These are phyloP conservation scores for Takashimella koratensis DNA, from an alignment of 1,284 basidiomycete species.

Conservation along the genomic window DNA sequence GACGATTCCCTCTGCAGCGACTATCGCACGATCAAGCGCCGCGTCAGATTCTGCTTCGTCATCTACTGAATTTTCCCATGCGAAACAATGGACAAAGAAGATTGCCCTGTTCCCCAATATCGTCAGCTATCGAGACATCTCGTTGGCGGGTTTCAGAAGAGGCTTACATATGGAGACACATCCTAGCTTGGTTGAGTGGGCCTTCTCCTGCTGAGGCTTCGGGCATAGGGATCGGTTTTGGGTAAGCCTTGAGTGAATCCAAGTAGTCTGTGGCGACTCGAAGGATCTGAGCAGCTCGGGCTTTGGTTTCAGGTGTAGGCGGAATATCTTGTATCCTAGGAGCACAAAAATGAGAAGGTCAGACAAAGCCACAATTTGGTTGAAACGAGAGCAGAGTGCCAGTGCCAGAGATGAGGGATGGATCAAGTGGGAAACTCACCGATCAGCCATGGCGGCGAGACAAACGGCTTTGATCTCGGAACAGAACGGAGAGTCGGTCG, in stretches of 20 bases:
- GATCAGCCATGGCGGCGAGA: constrained; percentile 17
- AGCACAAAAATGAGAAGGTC: too few relatives aligned
- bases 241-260: not conserved
- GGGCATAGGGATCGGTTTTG: not conserved
- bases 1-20: constrained; percentile 17
- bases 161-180: constrained; percentile 24
- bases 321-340: not conserved
- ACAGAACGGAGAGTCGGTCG: constrained; percentile 17
- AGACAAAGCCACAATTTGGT: not conserved
- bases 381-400: not conserved
- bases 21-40: constrained; percentile 8
- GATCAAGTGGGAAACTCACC: constrained; percentile 12
- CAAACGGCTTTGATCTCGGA: constrained; percentile 24
- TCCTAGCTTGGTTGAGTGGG: constrained; percentile 21
- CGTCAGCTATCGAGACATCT: not conserved
- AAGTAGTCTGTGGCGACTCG: not conserved
- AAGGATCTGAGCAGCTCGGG: not conserved
- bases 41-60: not conserved
- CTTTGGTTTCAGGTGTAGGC: not conserved
- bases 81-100: not conserved
- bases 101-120: not conserved
- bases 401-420: not conserved
- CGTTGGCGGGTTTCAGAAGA: not conserved
- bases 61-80: not conserved
- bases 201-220: constrained; percentile 1